Evolutionary conservation across 345 rosid species (phyloP).

Genomic region (Mallotus nudiflorus): DNA sequence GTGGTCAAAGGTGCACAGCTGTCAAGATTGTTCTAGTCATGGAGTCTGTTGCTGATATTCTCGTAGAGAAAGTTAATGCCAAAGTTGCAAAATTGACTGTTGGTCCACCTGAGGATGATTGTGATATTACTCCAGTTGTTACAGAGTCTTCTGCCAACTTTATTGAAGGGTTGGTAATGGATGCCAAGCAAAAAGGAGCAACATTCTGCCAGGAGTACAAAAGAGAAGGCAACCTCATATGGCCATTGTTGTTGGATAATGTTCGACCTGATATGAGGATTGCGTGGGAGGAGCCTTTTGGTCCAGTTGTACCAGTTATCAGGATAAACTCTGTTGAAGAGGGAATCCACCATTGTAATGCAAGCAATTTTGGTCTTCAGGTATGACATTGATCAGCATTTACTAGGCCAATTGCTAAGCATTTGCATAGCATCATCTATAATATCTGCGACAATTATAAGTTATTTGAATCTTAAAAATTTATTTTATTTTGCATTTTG

Average conservation of each 20-base stretch:
- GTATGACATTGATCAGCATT: constrained; percentile 26
- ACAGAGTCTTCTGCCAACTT: constrained; percentile 93
- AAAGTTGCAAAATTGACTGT: constrained; percentile 73
- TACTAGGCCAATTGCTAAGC: neutral
- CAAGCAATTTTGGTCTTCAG: constrained; percentile 96
- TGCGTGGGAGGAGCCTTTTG: constrained; percentile 98
- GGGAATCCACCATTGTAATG: constrained; percentile 96
- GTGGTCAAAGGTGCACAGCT: constrained; percentile 99
- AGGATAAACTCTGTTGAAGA: constrained; percentile 78
- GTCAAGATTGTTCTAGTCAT: constrained; percentile 87
- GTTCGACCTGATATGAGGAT: constrained; percentile 95
- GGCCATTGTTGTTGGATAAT: constrained; percentile 92
- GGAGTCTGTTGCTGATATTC: constrained; percentile 75
- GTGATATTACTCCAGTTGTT: constrained; percentile 89
- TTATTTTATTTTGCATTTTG: no score
- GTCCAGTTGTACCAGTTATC: constrained; percentile 80
- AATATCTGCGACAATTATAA: neutral
- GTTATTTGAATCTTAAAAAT: neutral
- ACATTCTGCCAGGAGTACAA: constrained; percentile 84
- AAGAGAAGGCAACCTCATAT: constrained; percentile 93
- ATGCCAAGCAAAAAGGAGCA: constrained; percentile 92
- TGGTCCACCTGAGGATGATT: constrained; percentile 84
- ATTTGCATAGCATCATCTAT: neutral
- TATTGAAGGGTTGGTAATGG: constrained; percentile 86
- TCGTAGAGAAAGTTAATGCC: constrained; percentile 79